These are phyloP conservation scores for Dioscorea cayenensis DNA, from an alignment of 116 monocot genomes.

Conservation along the genomic window DNA sequence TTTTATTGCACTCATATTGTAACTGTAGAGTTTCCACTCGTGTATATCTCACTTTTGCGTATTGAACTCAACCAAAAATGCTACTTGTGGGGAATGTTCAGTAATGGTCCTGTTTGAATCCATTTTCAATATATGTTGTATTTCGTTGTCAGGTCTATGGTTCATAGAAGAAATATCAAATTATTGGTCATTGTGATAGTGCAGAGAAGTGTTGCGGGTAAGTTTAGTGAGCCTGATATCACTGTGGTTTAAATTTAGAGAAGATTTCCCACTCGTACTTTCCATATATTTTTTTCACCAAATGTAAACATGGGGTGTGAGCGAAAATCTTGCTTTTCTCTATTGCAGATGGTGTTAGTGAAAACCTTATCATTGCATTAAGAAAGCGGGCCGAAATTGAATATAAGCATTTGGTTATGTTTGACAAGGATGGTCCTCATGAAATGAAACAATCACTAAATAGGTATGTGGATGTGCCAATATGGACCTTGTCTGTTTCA, in stretches of 20 bases:
- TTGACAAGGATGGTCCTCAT: conserved; percentile 42
- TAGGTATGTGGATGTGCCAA: conserved; percentile 29
- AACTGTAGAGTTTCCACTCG: no score
- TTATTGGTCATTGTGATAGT: conserved; percentile 71
- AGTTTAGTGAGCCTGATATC: background rate
- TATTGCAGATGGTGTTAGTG: conserved; percentile 56
- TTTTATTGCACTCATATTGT: no score
- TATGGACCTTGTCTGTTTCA: background rate
- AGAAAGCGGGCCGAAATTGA: conserved; percentile 88
- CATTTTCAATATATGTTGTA: background rate
- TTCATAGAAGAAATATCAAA: conserved; percentile 64
- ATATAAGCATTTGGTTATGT: conserved; percentile 49
- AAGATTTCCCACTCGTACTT: no score
- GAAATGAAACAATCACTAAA: conserved; percentile 62
- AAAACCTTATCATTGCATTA: conserved; percentile 57
- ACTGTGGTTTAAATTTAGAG: background rate
- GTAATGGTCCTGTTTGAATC: no score
- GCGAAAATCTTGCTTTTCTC: no score
- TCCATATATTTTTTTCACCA: background rate
- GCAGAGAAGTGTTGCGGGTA: conserved; percentile 39
- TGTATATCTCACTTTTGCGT: no score
- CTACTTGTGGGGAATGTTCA: background rate
- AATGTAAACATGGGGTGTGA: background rate
- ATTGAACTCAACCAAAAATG: no score
- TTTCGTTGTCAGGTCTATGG: conserved; percentile 35